Base-by-base conservation (phyloP, 768 basidiomycete species). In the Cystobasidium onofrii region DNA sequence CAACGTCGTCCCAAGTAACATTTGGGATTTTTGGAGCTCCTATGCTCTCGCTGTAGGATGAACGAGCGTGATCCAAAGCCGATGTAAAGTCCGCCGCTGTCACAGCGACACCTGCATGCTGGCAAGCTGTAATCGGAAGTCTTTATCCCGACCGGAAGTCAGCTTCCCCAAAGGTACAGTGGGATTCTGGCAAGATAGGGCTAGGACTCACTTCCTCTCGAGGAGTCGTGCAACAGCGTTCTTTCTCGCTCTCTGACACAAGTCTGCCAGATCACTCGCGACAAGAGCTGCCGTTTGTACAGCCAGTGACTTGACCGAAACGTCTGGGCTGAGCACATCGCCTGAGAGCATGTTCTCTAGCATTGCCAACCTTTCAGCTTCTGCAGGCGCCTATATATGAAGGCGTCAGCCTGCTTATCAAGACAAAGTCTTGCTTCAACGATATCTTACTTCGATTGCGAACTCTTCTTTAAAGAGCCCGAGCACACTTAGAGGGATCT, bases 1-100 rank as follows among this genome's bases (percentile, higher is more conserved):
- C 96, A 15, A 99, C 89, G 80, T 99, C 96, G 80, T 97, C 92
- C 96, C 96, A 99, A 0, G 89, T 86, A 0, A 99, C 93, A 75
- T 85, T 89, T 0, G 96, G 96, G 41, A 99, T 99, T 77, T 90
- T 93, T 0, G 96, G 96, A 29, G 92, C 92, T n/a, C 94, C 95
- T 74, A 98, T 95, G 78, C 86, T 91, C 79, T 93, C 91, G 9
- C 91, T 89, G 81, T 94, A 94, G 0, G 89, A 86, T 12, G 86
- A 82, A 67, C 92, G 84, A 15, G 90, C 89, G 74, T 87, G 86
- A 15, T 84, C 84, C 23, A 98, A 83, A 0, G 91, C 92, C 18
- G 76, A 72, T 1, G 88, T 85, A 77, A 98, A 88, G 79, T 97
- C 92, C 50, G 83, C 83, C 0, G 84, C 84, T 4, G 80, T 81